Evolutionary conservation across 495 filamentous ascomycete species (phyloP).

Genomic region (Xylaria curta): DNA sequence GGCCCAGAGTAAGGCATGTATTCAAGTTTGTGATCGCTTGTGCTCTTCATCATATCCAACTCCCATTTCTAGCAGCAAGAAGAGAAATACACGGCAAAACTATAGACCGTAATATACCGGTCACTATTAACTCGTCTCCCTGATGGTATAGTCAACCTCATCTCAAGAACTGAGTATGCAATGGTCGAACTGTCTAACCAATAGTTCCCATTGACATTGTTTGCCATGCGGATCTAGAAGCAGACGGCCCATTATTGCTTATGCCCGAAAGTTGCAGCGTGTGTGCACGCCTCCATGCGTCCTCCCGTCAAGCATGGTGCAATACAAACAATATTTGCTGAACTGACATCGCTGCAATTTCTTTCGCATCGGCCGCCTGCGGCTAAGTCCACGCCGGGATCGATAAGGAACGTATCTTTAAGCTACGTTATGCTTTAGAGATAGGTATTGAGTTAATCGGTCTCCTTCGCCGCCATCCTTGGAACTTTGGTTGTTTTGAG

Average conservation of each 20-base stretch:
- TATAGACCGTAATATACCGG: neutral
- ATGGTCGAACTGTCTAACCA: too few relatives aligned
- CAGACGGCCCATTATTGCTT: neutral
- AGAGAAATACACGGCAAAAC: neutral
- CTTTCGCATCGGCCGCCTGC: neutral
- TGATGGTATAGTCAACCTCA: too few relatives aligned
- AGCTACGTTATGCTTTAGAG: neutral
- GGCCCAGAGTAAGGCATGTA: neutral
- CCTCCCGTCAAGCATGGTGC: neutral
- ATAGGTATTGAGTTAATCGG: neutral
- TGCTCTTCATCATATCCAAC: neutral
- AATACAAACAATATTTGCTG: neutral
- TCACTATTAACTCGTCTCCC: neutral
- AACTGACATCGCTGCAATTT: neutral
- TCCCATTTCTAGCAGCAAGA: neutral
- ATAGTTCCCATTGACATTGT: neutral
- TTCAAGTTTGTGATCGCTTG: neutral
- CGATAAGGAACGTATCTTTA: neutral
- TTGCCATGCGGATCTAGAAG: neutral
- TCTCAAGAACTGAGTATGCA: neutral
- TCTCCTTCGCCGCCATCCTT: neutral
- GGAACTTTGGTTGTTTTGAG: neutral
- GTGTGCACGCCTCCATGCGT: conserved; percentile 3
- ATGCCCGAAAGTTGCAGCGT: neutral
- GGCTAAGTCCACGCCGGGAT: neutral